Evolutionary conservation across 2,329 filamentous ascomycete species (phyloP).

Genomic region (Xylaria digitata): DNA sequence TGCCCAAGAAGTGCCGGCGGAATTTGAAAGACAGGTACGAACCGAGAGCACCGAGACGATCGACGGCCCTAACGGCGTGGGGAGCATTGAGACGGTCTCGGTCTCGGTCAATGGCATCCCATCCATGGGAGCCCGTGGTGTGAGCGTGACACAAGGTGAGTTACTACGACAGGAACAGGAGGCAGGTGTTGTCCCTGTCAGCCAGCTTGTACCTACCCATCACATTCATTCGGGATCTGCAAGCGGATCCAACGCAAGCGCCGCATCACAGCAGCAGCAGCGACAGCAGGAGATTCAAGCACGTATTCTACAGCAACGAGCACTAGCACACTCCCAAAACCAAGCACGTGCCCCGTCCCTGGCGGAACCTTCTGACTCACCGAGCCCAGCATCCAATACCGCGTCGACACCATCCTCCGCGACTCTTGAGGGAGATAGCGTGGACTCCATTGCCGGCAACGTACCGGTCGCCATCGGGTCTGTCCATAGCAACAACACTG

Average conservation of each 20-base stretch:
- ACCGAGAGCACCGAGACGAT: constrained; percentile 84
- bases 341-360: constrained; percentile 41
- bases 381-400: constrained; percentile 32
- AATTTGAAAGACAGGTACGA: constrained; percentile 69
- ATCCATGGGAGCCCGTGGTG: constrained; percentile 60
- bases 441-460: constrained; percentile 48
- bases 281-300: constrained; percentile 41
- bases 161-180: constrained; percentile 87
- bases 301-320: constrained; percentile 40
- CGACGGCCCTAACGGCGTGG: constrained; percentile 81
- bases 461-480: constrained; percentile 52
- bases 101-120: constrained; percentile 78
- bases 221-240: constrained; percentile 40
- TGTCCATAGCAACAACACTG: constrained; percentile 53
- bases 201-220: constrained; percentile 64
- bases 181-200: constrained; percentile 79
- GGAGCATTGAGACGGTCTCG: constrained; percentile 83
- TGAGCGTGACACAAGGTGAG: constrained; percentile 83
- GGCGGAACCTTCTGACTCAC: constrained; percentile 37
- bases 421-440: constrained; percentile 39
- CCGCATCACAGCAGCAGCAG: constrained; percentile 37
- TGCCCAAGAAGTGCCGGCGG: constrained; percentile 50
- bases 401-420: constrained; percentile 38
- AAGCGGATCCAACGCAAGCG: constrained; percentile 36
- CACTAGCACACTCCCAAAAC: constrained; percentile 43